Conservation (phyloP, 768 basidiomycete species). For the Trametes meyenii region DNA sequence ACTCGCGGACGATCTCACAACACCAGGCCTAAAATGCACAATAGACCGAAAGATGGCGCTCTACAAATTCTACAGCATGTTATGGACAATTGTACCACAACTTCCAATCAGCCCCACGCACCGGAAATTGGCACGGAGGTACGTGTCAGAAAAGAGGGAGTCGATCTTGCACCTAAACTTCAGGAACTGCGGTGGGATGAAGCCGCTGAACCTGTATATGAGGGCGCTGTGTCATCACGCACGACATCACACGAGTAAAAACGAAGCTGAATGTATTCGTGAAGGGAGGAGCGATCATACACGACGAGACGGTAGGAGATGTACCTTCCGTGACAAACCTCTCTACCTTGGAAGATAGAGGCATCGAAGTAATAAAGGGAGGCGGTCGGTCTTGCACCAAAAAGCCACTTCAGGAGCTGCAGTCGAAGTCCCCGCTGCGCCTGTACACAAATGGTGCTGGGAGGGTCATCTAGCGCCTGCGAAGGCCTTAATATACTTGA, state of each 20-base stretch:
- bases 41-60: background rate
- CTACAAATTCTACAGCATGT: background rate
- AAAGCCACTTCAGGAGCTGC: constrained; percentile 41
- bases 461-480: background rate
- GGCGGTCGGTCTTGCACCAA: constrained; percentile 35
- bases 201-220: constrained; percentile 20
- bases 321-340: constrained; percentile 37
- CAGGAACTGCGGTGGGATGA: constrained; percentile 14
- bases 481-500: background rate
- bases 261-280: background rate
- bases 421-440: constrained; percentile 35
- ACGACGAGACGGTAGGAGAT: constrained; percentile 13
- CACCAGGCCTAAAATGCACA: too few relatives aligned
- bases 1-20: too few relatives aligned
- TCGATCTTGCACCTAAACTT: constrained; percentile 17
- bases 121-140: background rate
- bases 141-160: background rate
- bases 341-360: constrained; percentile 25
- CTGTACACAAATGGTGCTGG: constrained; percentile 40
- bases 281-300: background rate
- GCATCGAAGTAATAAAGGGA: constrained; percentile 34
- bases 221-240: constrained; percentile 2
- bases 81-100: background rate
- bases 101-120: background rate
- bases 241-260: background rate